Evolutionary conservation across 306 rosid genomes (phyloP).

Genomic region (Medicago lupulina): DNA sequence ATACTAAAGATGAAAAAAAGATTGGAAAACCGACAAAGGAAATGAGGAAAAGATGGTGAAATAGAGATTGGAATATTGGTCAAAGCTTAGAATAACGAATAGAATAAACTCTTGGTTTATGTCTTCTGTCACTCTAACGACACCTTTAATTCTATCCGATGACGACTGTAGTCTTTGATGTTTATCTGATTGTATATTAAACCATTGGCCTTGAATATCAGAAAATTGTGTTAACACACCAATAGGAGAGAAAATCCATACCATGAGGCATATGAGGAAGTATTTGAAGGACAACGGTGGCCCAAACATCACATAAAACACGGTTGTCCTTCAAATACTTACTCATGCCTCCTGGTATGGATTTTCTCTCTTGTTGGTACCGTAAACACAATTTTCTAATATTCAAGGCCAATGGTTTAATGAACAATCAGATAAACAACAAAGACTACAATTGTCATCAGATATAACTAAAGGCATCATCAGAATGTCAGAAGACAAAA

Average conservation of each 20-base stretch:
- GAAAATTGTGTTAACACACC: too few relatives aligned
- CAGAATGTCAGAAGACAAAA: constrained; percentile 46
- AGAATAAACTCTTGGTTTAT: constrained; percentile 44
- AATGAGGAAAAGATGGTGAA: constrained; percentile 29
- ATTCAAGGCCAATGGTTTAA: neutral
- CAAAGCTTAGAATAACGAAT: constrained; percentile 46
- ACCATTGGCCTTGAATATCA: neutral
- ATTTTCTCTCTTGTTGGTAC: too few relatives aligned
- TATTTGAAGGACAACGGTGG: too few relatives aligned
- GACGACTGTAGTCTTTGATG: constrained; percentile 53
- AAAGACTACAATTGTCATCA: constrained; percentile 57
- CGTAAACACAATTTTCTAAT: too few relatives aligned
- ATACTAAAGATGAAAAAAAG: constrained; percentile 34
- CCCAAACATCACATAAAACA: too few relatives aligned
- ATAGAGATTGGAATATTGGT: constrained; percentile 29
- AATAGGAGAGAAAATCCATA: too few relatives aligned
- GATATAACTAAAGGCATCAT: constrained; percentile 61
- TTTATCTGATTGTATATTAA: constrained; percentile 63
- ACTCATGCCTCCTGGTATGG: too few relatives aligned
- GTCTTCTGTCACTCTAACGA: constrained; percentile 53
- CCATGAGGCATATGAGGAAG: too few relatives aligned
- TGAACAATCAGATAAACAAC: constrained; percentile 61
- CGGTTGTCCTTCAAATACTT: too few relatives aligned
- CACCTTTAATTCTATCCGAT: constrained; percentile 55
- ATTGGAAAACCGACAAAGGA: constrained; percentile 52